Conservation (phyloP, 306 rosid genomes). For the Albizia julibrissin region DNA sequence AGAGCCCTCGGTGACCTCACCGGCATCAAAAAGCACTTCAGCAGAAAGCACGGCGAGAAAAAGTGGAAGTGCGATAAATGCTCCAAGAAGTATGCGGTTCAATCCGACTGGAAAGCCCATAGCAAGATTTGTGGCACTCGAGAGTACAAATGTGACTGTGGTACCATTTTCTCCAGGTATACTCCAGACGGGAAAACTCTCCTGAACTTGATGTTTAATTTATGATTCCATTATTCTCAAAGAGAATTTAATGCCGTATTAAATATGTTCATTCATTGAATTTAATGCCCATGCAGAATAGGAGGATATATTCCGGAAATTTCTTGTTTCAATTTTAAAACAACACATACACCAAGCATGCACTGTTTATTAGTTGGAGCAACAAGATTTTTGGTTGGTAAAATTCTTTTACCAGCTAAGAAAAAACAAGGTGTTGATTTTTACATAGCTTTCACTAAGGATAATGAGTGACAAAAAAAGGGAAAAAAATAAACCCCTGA, state of each 20-base stretch:
- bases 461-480: background rate
- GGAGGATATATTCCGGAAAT: background rate
- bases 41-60: constrained; percentile 95
- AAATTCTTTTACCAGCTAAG: background rate
- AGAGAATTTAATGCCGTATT: constrained; percentile 25
- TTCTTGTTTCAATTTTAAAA: background rate
- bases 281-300: constrained; percentile 13
- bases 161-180: constrained; percentile 82
- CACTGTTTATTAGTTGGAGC: background rate
- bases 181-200: background rate
- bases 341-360: background rate
- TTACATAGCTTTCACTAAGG: background rate
- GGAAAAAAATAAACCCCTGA: background rate
- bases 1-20: constrained; percentile 94
- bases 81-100: constrained; percentile 82
- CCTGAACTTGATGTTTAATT: background rate
- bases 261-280: constrained; percentile 19
- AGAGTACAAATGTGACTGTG: constrained; percentile 50
- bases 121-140: constrained; percentile 85
- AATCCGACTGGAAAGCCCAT: constrained; percentile 96
- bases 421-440: background rate
- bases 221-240: background rate
- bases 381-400: background rate
- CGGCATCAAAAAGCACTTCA: constrained; percentile 86
- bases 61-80: constrained; percentile 56